A percentile compares a stretch with the other conserved stretches of the same genome.
Conservation (phyloP, 768 basidiomycete genomes). For the Neoboletus magnificus region DNA sequence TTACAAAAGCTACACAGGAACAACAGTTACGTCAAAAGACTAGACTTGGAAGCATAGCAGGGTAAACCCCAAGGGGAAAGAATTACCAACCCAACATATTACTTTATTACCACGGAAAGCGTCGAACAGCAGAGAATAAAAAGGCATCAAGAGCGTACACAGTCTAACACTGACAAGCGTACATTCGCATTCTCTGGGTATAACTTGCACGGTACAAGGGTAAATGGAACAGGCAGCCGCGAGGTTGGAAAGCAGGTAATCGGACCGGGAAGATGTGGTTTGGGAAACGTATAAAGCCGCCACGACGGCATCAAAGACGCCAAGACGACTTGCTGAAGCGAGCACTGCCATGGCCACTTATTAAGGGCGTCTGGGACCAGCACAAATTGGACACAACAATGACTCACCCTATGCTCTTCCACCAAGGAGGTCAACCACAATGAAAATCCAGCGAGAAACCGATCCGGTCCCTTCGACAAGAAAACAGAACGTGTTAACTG, state of each 20-base stretch:
- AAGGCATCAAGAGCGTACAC: constrained; percentile 13
- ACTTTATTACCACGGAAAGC: not conserved
- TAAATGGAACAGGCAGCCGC: not conserved
- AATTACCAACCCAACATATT: constrained; percentile 3
- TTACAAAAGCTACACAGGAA: constrained; percentile 7
- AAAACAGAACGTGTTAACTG: constrained; percentile 1
- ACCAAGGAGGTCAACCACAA: not conserved
- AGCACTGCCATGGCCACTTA: not conserved
- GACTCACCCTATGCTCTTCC: constrained; percentile 6
- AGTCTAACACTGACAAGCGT: constrained; percentile 13
- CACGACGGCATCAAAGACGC: not conserved
- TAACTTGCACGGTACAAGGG: constrained; percentile 7
- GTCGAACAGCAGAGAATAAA: constrained; percentile 10
- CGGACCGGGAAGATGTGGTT: not conserved
- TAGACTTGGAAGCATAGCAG: constrained; percentile 1
- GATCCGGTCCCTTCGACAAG: not conserved
- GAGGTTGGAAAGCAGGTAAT: not conserved
- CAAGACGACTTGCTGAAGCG: not conserved
- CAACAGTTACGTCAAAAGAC: not conserved
- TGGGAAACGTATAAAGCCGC: not conserved
- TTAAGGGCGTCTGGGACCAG: not conserved
- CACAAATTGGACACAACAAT: not conserved
- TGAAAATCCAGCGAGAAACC: not conserved
- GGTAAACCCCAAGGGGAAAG: not conserved
- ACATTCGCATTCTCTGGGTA: constrained; percentile 14